Percentiles rank a stretch among this genome's conserved stretches.
Conservation (phyloP, 2,329 filamentous ascomycete genomes). For the Zymoseptoria brevis region DNA sequence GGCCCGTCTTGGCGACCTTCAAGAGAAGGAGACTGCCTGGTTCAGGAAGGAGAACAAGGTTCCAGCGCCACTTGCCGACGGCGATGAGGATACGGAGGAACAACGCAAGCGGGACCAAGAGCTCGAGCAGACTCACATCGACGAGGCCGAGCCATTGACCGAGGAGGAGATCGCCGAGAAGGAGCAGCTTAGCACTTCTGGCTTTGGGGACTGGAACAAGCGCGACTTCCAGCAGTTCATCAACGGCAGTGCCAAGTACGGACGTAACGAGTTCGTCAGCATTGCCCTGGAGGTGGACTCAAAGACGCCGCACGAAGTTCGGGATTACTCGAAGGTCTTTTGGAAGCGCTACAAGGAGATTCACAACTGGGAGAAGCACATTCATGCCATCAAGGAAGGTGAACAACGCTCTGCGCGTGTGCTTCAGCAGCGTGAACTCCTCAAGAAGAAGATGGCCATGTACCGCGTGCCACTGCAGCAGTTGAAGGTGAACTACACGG, state of each 20-base stretch:
- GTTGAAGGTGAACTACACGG: constrained; percentile 97
- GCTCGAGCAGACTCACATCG: constrained; percentile 83
- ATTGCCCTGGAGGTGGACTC: constrained; percentile 88
- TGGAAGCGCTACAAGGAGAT: constrained; percentile 94
- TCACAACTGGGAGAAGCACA: constrained; percentile 77
- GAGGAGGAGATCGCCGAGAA: constrained; percentile 88
- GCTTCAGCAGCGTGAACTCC: constrained; percentile 84
- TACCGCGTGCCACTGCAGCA: constrained; percentile 97
- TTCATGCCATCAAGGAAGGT: constrained; percentile 83
- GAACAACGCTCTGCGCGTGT: constrained; percentile 85
- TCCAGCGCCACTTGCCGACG: constrained; percentile 83
- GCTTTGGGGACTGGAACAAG: constrained; percentile 92
- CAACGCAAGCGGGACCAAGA: constrained; percentile 82
- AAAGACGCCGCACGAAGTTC: constrained; percentile 78
- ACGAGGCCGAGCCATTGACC: constrained; percentile 78
- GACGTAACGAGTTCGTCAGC: constrained; percentile 72
- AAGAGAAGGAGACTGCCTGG: constrained; percentile 91
- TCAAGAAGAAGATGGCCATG: constrained; percentile 90
- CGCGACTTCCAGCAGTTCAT: constrained; percentile 98
- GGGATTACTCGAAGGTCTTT: constrained; percentile 87
- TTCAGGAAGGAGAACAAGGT: constrained; percentile 96
- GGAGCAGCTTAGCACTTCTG: constrained; percentile 67
- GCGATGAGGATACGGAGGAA: constrained; percentile 75
- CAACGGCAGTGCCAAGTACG: constrained; percentile 89
- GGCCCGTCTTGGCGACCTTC: constrained; percentile 70